These are phyloP conservation scores for Cerrena zonata DNA, from an alignment of 1,284 basidiomycete genomes.

Conservation along the genomic window DNA sequence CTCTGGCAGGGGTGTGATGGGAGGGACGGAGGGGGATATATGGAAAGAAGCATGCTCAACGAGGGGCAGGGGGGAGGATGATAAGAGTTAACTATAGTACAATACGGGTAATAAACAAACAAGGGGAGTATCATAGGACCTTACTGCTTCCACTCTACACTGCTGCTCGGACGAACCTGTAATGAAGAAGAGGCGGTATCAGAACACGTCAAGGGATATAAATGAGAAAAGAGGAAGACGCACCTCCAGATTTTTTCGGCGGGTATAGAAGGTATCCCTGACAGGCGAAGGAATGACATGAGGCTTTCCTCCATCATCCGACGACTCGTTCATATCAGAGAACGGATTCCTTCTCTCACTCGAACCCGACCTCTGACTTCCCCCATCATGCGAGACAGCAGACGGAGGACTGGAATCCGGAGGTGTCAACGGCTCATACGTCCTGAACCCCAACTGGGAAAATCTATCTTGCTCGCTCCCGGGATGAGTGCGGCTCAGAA, in stretches of 20 bases:
- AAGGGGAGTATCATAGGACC: too few species aligned
- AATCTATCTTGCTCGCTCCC: constrained; percentile 3
- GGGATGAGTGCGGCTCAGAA: not conserved
- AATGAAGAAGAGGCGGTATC: not conserved
- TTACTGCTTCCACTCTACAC: not conserved
- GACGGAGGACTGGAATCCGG: constrained; percentile 37
- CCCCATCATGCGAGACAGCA: not conserved
- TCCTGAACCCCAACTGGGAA: constrained; percentile 1
- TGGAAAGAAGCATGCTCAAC: too few species aligned
- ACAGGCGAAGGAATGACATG: not conserved
- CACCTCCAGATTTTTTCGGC: constrained; percentile 13
- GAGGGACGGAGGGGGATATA: too few species aligned
- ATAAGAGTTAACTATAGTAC: too few species aligned
- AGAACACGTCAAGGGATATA: not conserved
- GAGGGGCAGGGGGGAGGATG: too few species aligned
- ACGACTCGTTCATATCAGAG: not conserved
- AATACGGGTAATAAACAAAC: too few species aligned
- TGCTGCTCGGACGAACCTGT: not conserved
- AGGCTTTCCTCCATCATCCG: not conserved
- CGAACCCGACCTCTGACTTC: not conserved
- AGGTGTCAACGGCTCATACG: constrained; percentile 35
- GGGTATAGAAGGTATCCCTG: constrained; percentile 14
- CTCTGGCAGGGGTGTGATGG: too few species aligned
- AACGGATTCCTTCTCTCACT: not conserved
- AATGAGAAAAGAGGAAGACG: not conserved